Evolutionary conservation across 306 rosid species (phyloP), one percentile per base, ranked within the genome.

Genomic region (Dalbergia oliveri): DNA sequence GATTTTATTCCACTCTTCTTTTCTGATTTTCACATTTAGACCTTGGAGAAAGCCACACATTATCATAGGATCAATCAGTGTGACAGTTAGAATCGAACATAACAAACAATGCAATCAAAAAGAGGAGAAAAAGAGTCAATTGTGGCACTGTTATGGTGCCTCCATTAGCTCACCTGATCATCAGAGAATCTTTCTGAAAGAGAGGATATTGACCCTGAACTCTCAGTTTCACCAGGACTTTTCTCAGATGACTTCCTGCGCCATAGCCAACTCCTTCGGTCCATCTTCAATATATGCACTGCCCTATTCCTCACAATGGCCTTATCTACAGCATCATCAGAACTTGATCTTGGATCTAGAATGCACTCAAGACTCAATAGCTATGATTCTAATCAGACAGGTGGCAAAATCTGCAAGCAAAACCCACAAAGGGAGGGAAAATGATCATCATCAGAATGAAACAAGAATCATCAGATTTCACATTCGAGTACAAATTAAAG

Each of bases 241-340:
- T 89, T 93, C 84, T 88, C 94, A 0, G 92, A 88, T 18, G 97
- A 91, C 80, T 91, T 93, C 81, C 91, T 86, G 37, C 92, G 88
- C 97, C 97, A 93, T 37, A 93, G 88, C 93, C 93, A 88, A 79
- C 94, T 93, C 81, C 90, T 76, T 50, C 93, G 63, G 83, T 93
- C 92, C 97, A 93, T 93, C 84, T 75, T 47, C 67, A 74, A 59
- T 31, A 49, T 49, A 62, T 37, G 41, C 41, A 37, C 41, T 6
- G 65, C 79, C 33, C 39, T 21, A 71, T 76, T 80, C 81, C 76
- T 81, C 86, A 64, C 68, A 60, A 65, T 58, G 65, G 70, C 75
- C 54, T 81, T 76, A 78, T 73, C 81, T 81, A 73, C 72, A 81
- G 69, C 16, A 64, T 71, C 83, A 82, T 61, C 39, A 51, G 18